Conservation (phyloP, 306 rosid species). For the Trifolium repens region DNA sequence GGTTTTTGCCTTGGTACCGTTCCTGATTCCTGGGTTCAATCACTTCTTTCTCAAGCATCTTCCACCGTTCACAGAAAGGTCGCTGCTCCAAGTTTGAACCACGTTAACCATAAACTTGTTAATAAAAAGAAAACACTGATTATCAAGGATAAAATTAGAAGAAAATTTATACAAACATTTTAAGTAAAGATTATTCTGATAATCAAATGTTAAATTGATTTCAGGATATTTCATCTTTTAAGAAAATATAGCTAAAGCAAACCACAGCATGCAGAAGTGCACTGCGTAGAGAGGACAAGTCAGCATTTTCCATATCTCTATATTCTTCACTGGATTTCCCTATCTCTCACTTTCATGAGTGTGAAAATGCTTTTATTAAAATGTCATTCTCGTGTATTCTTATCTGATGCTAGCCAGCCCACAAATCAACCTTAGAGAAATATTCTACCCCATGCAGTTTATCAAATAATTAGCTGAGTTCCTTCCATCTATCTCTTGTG, state of each 20-base stretch:
- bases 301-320: neutral
- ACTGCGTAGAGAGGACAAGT: neutral
- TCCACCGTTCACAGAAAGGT: too few relatives aligned
- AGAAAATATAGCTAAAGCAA: neutral
- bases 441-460: neutral
- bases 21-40: too few relatives aligned
- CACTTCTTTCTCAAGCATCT: too few relatives aligned
- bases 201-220: neutral
- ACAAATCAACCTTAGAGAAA: too few relatives aligned
- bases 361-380: neutral
- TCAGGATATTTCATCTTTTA: neutral
- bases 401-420: neutral
- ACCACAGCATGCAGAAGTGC: neutral
- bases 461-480: neutral
- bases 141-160: slow-evolving; percentile 2
- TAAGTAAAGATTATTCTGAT: neutral
- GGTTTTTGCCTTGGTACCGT: too few relatives aligned
- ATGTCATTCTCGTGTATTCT: neutral
- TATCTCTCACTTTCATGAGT: neutral
- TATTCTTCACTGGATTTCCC: neutral
- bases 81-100: too few relatives aligned
- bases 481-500: neutral
- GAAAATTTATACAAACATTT: slow-evolving; percentile 31
- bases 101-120: slow-evolving; percentile 33
- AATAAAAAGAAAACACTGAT: slow-evolving; percentile 14